Evolutionary conservation across 768 basidiomycete species (phyloP).

Genomic region (Pseudohyphozyma bogoriensis): DNA sequence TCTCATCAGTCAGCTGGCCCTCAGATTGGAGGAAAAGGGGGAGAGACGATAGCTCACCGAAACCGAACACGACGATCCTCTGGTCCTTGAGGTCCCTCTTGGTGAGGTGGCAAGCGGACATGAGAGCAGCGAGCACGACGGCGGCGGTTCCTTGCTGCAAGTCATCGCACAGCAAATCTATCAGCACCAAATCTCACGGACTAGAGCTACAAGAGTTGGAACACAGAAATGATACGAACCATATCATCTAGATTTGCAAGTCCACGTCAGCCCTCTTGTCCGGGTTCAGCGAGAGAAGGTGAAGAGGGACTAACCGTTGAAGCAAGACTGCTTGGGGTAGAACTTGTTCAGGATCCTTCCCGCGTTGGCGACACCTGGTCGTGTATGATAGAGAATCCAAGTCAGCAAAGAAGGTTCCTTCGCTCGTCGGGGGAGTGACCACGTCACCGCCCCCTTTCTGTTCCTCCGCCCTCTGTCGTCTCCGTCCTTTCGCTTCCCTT

Average conservation of each 20-base stretch:
- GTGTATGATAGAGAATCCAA: no score
- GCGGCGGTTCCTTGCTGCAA: slow-evolving; percentile 57
- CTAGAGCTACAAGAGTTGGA: no score
- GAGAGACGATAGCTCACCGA: slow-evolving; percentile 43
- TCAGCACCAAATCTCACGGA: no score
- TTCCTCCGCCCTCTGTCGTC: no score
- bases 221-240: background rate
- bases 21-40: background rate
- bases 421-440: no score
- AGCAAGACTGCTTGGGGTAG: slow-evolving; percentile 46
- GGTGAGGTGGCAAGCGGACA: slow-evolving; percentile 60
- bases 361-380: slow-evolving; percentile 14
- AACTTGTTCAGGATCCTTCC: slow-evolving; percentile 44
- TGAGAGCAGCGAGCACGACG: slow-evolving; percentile 58
- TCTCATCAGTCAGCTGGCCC: background rate
- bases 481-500: no score
- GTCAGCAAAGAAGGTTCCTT: no score
- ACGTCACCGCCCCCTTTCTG: no score
- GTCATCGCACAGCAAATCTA: no score
- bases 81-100: slow-evolving; percentile 59
- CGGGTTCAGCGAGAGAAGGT: background rate
- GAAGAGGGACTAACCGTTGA: slow-evolving; percentile 69
- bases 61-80: slow-evolving; percentile 66
- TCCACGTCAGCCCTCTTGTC: no score
- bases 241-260: background rate